Percentiles rank a stretch among this genome's conserved stretches.
These are phyloP conservation scores for Penicillium egyptiacum DNA, from an alignment of 495 filamentous ascomycete species.

Conservation along the genomic window DNA sequence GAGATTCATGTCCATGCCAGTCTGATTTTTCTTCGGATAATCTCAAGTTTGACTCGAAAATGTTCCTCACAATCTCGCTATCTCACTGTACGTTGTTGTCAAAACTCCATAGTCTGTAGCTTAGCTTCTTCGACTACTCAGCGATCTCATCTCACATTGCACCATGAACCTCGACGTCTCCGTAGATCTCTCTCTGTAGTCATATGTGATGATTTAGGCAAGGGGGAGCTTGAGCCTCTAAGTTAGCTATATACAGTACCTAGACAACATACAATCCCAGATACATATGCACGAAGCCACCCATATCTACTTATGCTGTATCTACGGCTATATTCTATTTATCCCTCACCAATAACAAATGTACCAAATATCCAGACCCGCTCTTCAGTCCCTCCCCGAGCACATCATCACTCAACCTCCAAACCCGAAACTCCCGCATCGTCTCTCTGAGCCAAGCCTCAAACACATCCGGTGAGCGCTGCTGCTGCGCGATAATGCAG, in stretches of 20 bases:
- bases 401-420: conserved; percentile 68
- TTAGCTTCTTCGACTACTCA: too few relatives aligned
- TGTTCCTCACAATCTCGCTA: not conserved
- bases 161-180: too few relatives aligned
- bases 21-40: too few relatives aligned
- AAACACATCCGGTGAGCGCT: conserved; percentile 80
- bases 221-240: not conserved
- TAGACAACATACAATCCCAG: too few relatives aligned
- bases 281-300: not conserved
- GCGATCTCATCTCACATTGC: too few relatives aligned
- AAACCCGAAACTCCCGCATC: conserved; percentile 63
- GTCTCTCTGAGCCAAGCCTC: conserved; percentile 76
- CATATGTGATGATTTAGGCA: not conserved
- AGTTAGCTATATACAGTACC: not conserved
- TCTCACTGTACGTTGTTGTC: too few relatives aligned
- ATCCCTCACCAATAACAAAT: conserved; percentile 38
- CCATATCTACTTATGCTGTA: not conserved
- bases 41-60: not conserved
- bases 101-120: too few relatives aligned
- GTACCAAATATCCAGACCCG: conserved; percentile 48
- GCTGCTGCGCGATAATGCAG: conserved; percentile 81
- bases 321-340: not conserved
- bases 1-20: too few relatives aligned
- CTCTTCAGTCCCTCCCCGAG: conserved; percentile 55
- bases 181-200: not conserved